Base-by-base conservation (phyloP, 805 yeast species). In the Zygosaccharomyces pseudorouxii region DNA sequence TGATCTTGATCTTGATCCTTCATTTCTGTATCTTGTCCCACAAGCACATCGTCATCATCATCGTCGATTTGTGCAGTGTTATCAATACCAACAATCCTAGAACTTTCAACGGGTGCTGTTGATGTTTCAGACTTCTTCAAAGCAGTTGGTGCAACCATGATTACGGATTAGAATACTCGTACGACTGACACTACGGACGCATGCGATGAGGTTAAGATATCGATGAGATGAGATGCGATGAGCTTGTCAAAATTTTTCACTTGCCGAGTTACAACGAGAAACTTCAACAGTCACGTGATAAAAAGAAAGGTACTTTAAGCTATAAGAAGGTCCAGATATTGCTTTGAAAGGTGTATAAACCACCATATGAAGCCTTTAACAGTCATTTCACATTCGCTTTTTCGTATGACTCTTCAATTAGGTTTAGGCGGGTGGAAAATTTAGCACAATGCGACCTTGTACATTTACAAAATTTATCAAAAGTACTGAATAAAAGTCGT, bases 61-160 rank as follows among this genome's bases (percentile, higher is more conserved):
- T 64, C 66, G 56, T 77, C 52, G 50, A 58, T 48, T 55, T 58
- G 20, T 67, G 63, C 48, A 14, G 60, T 55, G 39, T 68, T 58
- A 38, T 64, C 55, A 11, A 55, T 50, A 47, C 70, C 67, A 16
- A 67, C 54, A 53, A 68, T 73, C 47, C 71, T 64, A 19, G 44
- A 41, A 28, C 20, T 62, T 61, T 2, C 50, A 18, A 11, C 37
- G 38, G 42, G 42, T 14, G 12, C 33, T 10, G 7, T 33, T 27
- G 39, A 25, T 29, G 25, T 18, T 28, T 20, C 47, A 16, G 28
- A 43, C 50, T 46, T 61, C 58, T 52, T 79, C 58, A 48, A 63
- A 48, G 67, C 78, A 58, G 63, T 72, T 43, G 76, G 81, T 18
- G 79, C 79, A 44, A 70, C 79, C 79, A 75, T 74, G 19, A 22